phyloP scores from a whole-genome alignment of 768 basidiomycete species.

The Tulasnella sp. region DNA sequence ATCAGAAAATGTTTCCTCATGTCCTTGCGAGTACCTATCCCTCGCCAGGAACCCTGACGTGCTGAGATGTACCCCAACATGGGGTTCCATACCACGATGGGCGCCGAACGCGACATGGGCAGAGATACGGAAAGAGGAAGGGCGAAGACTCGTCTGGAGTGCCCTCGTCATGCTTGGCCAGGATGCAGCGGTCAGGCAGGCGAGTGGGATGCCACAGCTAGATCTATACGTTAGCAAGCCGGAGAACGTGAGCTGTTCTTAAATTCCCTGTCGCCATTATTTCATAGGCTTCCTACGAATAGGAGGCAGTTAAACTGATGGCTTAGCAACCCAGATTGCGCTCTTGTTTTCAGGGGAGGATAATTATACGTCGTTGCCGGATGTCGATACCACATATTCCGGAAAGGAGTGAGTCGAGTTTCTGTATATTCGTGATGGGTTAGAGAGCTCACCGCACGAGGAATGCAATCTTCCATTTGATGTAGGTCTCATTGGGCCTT shows the following conservation, averaged over 20 bases:
- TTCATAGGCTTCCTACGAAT: background rate
- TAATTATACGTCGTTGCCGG: background rate
- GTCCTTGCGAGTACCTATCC: slow-evolving; percentile 3
- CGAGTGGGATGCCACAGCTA: slow-evolving; percentile 3
- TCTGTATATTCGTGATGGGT: too few species aligned
- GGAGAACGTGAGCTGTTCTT: slow-evolving; percentile 7
- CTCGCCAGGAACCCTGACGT: background rate
- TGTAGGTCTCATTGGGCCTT: background rate
- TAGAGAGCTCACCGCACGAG: too few species aligned
- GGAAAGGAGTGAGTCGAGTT: slow-evolving; percentile 9
- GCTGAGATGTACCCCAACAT: slow-evolving; percentile 9
- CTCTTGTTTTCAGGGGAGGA: slow-evolving; percentile 15
- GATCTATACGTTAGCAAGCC: slow-evolving; percentile 12
- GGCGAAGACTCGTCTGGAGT: slow-evolving; percentile 18
- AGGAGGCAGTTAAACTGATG: too few species aligned
- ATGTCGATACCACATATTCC: background rate
- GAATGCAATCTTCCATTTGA: background rate
- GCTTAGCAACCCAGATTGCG: background rate
- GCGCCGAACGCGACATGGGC: background rate
- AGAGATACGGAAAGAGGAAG: slow-evolving; percentile 16
- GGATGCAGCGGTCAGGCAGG: slow-evolving; percentile 3
- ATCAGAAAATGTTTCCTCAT: background rate
- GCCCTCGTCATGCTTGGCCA: slow-evolving; percentile 10
- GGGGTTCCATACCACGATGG: slow-evolving; percentile 17
- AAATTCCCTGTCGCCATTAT: background rate